phyloP scores from a whole-genome alignment of 805 yeast genomes.

The Candida tammaniensis region DNA sequence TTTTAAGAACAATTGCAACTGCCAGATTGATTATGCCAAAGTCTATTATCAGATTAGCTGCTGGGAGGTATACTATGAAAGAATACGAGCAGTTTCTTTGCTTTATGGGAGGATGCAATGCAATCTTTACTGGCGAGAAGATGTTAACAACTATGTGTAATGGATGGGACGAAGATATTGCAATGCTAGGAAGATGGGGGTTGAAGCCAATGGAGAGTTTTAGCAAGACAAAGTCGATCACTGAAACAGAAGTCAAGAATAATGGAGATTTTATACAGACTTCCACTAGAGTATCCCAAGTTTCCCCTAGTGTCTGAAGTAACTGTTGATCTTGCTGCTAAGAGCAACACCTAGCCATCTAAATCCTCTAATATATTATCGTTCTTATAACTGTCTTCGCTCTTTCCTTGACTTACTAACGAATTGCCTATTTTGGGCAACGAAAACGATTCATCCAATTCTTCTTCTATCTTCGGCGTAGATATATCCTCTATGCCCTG shows the following conservation, averaged over 20 bases:
- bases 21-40: constrained; percentile 75
- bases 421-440: constrained; percentile 36
- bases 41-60: constrained; percentile 70
- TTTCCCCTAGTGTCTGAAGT: neutral
- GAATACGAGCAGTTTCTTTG: constrained; percentile 73
- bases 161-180: constrained; percentile 80
- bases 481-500: constrained; percentile 6
- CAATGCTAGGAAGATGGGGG: constrained; percentile 70
- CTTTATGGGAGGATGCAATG: constrained; percentile 76
- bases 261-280: too few species aligned
- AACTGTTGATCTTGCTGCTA: neutral
- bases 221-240: too few species aligned
- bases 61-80: constrained; percentile 79
- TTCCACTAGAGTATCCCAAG: neutral
- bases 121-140: constrained; percentile 76
- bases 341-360: neutral
- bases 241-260: too few species aligned
- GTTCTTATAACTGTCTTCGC: constrained; percentile 2
- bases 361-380: constrained; percentile 9
- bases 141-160: constrained; percentile 82
- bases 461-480: constrained; percentile 1
- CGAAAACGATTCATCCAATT: constrained; percentile 50
- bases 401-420: constrained; percentile 8
- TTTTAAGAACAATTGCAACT: constrained; percentile 69
- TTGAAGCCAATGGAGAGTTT: constrained; percentile 50